Evolutionary conservation across 2,329 filamentous ascomycete genomes (phyloP).

Genomic region (Pseudogymnoascus sp.): DNA sequence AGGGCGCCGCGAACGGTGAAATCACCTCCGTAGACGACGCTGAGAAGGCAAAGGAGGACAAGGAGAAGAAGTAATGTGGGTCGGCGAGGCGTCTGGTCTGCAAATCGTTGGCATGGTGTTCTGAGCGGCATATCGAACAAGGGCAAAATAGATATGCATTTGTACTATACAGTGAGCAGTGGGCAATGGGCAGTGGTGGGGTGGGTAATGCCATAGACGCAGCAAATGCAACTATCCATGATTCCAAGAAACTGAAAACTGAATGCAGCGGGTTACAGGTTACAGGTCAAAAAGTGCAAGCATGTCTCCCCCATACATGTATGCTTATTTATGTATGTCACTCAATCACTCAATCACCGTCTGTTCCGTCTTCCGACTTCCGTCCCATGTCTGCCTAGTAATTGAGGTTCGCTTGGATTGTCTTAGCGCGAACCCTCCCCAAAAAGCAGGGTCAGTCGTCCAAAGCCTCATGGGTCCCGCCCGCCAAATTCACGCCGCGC

Average conservation of each 20-base stretch:
- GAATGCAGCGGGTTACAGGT: neutral
- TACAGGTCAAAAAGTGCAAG: neutral
- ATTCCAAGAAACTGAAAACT: neutral
- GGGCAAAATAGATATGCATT: constrained; percentile 20
- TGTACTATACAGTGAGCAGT: constrained; percentile 26
- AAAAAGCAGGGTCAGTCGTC: constrained; percentile 3
- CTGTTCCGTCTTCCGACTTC: neutral
- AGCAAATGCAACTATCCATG: constrained; percentile 9
- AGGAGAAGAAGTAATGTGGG: constrained; percentile 40
- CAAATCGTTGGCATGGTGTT: constrained; percentile 22
- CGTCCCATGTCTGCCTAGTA: neutral
- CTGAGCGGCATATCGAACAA: constrained; percentile 20
- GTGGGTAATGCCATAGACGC: constrained; percentile 5
- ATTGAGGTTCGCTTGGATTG: neutral
- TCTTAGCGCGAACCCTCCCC: neutral
- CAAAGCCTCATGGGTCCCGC: constrained; percentile 7
- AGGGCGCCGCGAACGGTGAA: constrained; percentile 37
- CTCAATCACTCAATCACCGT: neutral
- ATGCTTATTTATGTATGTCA: neutral
- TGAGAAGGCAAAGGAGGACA: constrained; percentile 48
- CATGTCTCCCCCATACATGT: neutral
- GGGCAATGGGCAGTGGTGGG: neutral
- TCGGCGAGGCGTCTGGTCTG: constrained; percentile 15
- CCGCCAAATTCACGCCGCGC: constrained; percentile 7
- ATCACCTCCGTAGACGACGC: constrained; percentile 42